Evolutionary conservation across 805 yeast genomes (phyloP).

Genomic region (Torulaspora maleeae): DNA sequence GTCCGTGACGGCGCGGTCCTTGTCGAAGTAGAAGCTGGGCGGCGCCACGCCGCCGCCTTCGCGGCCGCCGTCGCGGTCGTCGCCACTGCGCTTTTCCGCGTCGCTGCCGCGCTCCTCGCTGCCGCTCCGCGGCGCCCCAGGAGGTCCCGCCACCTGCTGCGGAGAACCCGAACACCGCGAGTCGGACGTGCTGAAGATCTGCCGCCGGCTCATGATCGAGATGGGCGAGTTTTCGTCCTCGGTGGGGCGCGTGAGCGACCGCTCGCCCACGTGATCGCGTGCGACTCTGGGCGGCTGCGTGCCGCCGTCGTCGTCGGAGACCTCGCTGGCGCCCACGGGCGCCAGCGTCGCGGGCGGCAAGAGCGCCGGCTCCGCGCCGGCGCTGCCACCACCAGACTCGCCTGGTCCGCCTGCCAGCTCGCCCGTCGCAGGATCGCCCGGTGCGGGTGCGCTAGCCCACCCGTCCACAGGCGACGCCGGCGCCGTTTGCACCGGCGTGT

Average conservation of each 20-base stretch:
- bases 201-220: constrained; percentile 18
- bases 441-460: neutral
- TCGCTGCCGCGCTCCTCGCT: constrained; percentile 1
- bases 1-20: constrained; percentile 23
- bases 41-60: constrained; percentile 18
- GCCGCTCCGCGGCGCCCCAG: constrained; percentile 2
- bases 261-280: neutral
- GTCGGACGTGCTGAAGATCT: constrained; percentile 19
- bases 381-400: neutral
- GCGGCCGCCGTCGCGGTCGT: neutral
- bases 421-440: too few relatives aligned
- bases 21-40: constrained; percentile 24
- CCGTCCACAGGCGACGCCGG: constrained; percentile 9
- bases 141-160: constrained; percentile 13
- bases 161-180: constrained; percentile 16
- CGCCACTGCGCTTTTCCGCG: neutral
- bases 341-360: neutral
- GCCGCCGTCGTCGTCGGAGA: constrained; percentile 16
- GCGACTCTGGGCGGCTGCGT: constrained; percentile 13
- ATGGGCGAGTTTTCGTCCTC: constrained; percentile 17
- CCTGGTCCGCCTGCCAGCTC: constrained; percentile 2
- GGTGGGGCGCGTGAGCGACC: neutral
- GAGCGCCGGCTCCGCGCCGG: neutral
- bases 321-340: constrained; percentile 8
- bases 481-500: constrained; percentile 30